Conservation (phyloP, 179 eudicot genomes). For the Corrigiola litoralis region DNA sequence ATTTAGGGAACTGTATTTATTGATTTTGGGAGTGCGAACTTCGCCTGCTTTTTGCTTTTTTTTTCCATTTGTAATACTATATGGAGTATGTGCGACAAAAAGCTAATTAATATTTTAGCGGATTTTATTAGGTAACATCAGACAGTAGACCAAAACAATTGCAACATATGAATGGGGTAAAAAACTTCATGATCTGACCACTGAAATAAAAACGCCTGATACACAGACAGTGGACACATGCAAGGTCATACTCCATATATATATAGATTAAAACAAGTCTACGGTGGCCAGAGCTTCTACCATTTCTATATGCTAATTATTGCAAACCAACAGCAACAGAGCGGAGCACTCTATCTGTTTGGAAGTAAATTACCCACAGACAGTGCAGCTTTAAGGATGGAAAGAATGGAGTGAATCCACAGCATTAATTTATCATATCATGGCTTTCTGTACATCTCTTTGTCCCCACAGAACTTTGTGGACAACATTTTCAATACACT, state of each 20-base stretch:
- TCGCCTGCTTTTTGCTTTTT: no score
- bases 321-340: constrained; percentile 11
- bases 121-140: no score
- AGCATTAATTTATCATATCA: constrained; percentile 15
- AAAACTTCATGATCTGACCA: no score
- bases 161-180: no score
- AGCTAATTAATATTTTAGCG: no score
- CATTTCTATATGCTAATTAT: constrained; percentile 16
- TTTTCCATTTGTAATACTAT: no score
- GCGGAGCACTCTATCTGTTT: constrained; percentile 2
- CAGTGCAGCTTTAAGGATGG: not conserved
- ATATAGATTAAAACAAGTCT: not conserved
- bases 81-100: no score
- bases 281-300: constrained; percentile 13
- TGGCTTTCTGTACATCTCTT: constrained; percentile 23
- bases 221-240: constrained; percentile 12
- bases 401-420: constrained; percentile 20
- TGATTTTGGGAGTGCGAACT: no score
- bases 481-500: not conserved
- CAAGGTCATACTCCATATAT: constrained; percentile 10
- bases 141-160: no score
- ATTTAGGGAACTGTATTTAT: no score
- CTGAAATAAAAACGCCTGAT: not conserved
- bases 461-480: constrained; percentile 19
- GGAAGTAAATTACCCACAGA: not conserved